A percentile compares a stretch with the other conserved stretches of the same genome.
Evolutionary conservation across 441 rosid species (phyloP).

Genomic region (Capsella rubella): DNA sequence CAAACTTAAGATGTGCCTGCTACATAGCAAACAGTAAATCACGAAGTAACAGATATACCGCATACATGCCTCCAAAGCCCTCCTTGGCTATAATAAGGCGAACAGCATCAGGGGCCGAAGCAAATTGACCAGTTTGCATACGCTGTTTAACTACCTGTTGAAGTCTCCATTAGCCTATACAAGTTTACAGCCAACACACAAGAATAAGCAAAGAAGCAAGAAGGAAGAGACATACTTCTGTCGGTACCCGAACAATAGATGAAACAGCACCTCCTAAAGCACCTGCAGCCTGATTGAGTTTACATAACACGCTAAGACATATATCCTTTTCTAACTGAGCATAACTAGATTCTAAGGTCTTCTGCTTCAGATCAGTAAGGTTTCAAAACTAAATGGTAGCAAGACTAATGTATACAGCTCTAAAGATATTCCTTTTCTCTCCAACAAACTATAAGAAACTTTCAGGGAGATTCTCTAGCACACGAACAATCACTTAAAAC

Average conservation of each 20-base stretch:
- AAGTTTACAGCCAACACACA: slow-evolving; percentile 5
- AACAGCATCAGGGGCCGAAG: slow-evolving; percentile 77
- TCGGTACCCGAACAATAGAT: slow-evolving; percentile 93
- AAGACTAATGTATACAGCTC: slow-evolving; percentile 5
- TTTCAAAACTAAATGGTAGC: slow-evolving; percentile 3
- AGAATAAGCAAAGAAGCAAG: slow-evolving; percentile 5
- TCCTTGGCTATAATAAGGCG: slow-evolving; percentile 77
- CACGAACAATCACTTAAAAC: neutral
- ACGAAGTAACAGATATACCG: slow-evolving; percentile 58
- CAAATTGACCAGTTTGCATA: slow-evolving; percentile 88
- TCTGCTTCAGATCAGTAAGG: slow-evolving; percentile 26
- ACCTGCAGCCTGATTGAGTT: slow-evolving; percentile 85
- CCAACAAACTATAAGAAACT: neutral
- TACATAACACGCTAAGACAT: slow-evolving; percentile 39
- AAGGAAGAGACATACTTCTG: slow-evolving; percentile 65
- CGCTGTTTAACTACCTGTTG: slow-evolving; percentile 90
- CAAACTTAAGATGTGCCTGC: slow-evolving; percentile 5
- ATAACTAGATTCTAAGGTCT: slow-evolving; percentile 8
- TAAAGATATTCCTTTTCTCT: slow-evolving; percentile 1
- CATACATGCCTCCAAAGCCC: slow-evolving; percentile 87
- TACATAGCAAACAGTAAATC: neutral
- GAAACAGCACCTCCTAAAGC: slow-evolving; percentile 95
- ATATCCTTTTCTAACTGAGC: neutral
- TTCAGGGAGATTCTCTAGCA: neutral
- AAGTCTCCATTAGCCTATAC: slow-evolving; percentile 23